Evolutionary conservation across 192 early-diverging fungal genomes (phyloP), one percentile per base, ranked within the genome.

Genomic region (Glomus cerebriforme): DNA sequence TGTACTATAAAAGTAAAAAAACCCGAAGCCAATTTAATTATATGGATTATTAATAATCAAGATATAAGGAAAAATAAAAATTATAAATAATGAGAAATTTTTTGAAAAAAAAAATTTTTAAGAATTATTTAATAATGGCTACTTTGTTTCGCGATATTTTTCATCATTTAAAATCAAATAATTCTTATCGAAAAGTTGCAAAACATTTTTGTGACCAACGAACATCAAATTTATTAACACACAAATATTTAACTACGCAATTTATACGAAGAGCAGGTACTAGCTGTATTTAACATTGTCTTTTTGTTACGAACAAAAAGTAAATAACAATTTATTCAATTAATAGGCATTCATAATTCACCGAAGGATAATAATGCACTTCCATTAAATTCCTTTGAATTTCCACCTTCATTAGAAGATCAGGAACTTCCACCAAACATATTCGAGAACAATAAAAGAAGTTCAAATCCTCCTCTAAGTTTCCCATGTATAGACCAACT

Each of bases 401-500:
- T 29, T 47, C 69, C 69, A 13, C 39, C 69, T 17, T 71, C 69
- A 47, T 17, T 71, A 27, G 39, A 43, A 45, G 2, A 22, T 10
- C 15, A 68, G 31, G 31, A 37, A 10, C 19, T n/a, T 15, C 34
- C 8, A 68, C 69, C n/a, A 49, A 17, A 45, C 9, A 31, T 47
- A 71, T 1, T 29, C 39, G 4, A 47, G 3, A 4, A 3, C 12
- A 49, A 79, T 43, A 69, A 47, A 73, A 82, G 73, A 34, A 79
- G 84, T 34, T 77, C 84, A 54, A 93, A 93, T 79, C 88, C 91
- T 45, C 91, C 90, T 15, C 83, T 93, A 83, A 83, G 85, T 12
- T 94, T 94, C 63, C 93, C 93, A 2, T 94, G 93, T 79, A 91
- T 94, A 74, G 93, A 94, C 81, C 81, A 87, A 29, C 70, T 92